Conservation (phyloP, 805 yeast genomes). For the Candida ficus region DNA sequence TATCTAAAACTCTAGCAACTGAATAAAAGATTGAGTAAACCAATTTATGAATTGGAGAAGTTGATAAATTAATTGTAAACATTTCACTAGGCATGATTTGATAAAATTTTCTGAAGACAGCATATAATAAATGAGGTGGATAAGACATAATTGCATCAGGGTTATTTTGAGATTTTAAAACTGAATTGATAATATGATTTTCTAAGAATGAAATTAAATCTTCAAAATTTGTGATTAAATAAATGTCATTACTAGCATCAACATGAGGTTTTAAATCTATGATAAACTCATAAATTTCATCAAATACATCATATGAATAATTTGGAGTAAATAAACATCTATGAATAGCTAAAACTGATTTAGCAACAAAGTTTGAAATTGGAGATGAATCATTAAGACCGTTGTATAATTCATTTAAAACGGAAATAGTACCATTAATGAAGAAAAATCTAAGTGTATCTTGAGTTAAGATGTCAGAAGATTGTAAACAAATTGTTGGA, state of each 20-base stretch:
- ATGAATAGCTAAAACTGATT: conserved; percentile 3
- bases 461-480: conserved; percentile 12
- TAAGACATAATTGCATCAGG: conserved; percentile 13
- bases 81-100: conserved; percentile 18
- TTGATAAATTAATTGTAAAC: conserved; percentile 8
- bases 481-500: conserved; percentile 16
- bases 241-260: conserved; percentile 6
- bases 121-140: conserved; percentile 14
- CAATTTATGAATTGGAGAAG: conserved; percentile 13
- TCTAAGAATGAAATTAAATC: conserved; percentile 10
- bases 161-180: neutral
- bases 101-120: conserved; percentile 12
- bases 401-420: conserved; percentile 15
- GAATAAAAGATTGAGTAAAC: conserved; percentile 15
- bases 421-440: conserved; percentile 14
- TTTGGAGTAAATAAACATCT: conserved; percentile 17
- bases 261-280: conserved; percentile 10
- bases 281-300: conserved; percentile 16
- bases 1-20: conserved; percentile 18
- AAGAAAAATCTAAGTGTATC: conserved; percentile 10
- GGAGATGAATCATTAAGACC: conserved; percentile 15
- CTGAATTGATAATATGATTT: conserved; percentile 2
- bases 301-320: conserved; percentile 14
- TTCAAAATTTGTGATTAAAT: conserved; percentile 6
- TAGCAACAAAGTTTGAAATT: conserved; percentile 11